A percentile compares a stretch with the other conserved stretches of the same genome.
phyloP scores from a whole-genome alignment of 2,329 filamentous ascomycete genomes.

The Helotiales sp. region DNA sequence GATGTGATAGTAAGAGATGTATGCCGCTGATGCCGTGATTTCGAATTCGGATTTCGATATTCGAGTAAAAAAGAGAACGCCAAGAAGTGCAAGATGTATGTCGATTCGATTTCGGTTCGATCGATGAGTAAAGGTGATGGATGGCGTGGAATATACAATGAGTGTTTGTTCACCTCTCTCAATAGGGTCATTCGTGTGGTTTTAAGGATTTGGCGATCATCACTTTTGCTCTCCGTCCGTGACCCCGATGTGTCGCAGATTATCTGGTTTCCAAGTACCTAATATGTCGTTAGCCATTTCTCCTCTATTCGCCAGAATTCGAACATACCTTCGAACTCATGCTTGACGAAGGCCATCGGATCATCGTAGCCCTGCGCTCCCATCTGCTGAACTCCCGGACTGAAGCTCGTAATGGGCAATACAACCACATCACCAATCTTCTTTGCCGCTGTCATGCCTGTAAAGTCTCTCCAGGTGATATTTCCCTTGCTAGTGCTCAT shows the following conservation, averaged over 20 bases:
- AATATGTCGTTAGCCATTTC: constrained; percentile 9
- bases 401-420: constrained; percentile 95
- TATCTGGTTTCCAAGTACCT: constrained; percentile 78
- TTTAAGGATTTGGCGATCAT: not conserved
- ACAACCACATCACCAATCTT: constrained; percentile 93
- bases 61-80: not conserved
- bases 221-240: constrained; percentile 1
- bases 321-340: constrained; percentile 85
- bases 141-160: not conserved
- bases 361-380: constrained; percentile 84
- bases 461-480: constrained; percentile 87
- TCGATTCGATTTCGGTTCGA: not conserved
- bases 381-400: constrained; percentile 92
- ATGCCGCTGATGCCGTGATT: constrained; percentile 18
- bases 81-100: not conserved
- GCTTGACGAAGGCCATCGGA: constrained; percentile 96
- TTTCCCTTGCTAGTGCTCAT: constrained; percentile 65
- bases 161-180: not conserved
- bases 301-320: not conserved
- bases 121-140: not conserved
- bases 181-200: not conserved
- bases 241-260: constrained; percentile 65
- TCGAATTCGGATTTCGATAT: not conserved
- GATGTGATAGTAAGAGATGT: not conserved
- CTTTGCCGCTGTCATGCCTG: constrained; percentile 78